Base-by-base conservation (phyloP, 805 yeast genomes). In the Candida railenensis region DNA sequence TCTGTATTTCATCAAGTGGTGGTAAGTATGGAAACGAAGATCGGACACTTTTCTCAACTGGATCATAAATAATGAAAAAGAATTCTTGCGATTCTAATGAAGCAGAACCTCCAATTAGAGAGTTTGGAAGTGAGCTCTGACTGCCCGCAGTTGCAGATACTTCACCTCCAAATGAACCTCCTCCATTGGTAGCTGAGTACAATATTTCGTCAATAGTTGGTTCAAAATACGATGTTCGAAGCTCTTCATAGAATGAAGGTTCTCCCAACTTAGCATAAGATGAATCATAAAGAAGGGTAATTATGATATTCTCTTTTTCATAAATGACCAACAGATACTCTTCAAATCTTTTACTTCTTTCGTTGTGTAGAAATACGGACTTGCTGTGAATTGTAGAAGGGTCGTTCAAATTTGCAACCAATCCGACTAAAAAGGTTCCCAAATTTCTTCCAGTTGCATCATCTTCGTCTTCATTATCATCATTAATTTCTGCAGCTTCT, bases 11-110 rank as follows among this genome's bases (percentile, higher is more conserved):
- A 25, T 5, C 11, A 25, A 11, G 30, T 12, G 19, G 4, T 5
- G 69, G 69, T 37, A 70, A 53, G 45, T 54, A 63, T 2, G 77
- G 77, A 9, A 72, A 55, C 7, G 77, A 72, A 4, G 71, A 59
- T 43, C 66, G 65, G 39, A 67, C 50, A 37, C 53, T 52, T 3
- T 51, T 47, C 7, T 57, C 60, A 3, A 43, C 43, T 14, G 46
- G 43, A 46, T 69, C 73, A 40, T 59, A 65, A 3, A 70, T 58
- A 9, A 71, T 59, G 50, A 60, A 70, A 50, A 71, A 72, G 48
- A 72, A 72, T 22, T 67, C 69, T 22, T 55, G 40, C 11, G 42
- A 15, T 25, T 25, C 34, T 3, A 34, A 19, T 16, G 20, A 14
- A 3, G 33, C 20, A 3, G 21, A n/a, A 21, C 18, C 30, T 15